A percentile compares a stretch with the other conserved stretches of the same genome.
These are phyloP conservation scores for Pneumocystis wakefieldiae DNA, from an alignment of 1,139 yeast species.

Conservation along the genomic window DNA sequence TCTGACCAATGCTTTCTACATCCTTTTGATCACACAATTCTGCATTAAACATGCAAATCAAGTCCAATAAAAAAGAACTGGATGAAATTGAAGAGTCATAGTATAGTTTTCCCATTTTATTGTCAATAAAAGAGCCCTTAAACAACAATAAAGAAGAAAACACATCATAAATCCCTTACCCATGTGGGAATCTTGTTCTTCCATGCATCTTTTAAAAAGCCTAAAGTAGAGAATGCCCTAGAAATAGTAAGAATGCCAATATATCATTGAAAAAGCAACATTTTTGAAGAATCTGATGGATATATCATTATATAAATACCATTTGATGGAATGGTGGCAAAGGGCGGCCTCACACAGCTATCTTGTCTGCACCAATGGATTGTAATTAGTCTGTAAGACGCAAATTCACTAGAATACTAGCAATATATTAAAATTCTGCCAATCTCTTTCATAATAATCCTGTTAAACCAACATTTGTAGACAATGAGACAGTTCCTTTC, in stretches of 20 bases:
- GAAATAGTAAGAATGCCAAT: background rate
- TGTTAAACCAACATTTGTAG: background rate
- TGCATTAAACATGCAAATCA: background rate
- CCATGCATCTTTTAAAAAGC: background rate
- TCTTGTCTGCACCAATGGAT: background rate
- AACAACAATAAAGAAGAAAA: background rate
- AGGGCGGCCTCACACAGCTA: background rate
- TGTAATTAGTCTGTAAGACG: background rate
- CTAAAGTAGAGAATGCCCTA: background rate
- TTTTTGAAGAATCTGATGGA: background rate
- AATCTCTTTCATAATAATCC: background rate
- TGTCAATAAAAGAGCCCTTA: background rate
- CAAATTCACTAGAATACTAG: background rate
- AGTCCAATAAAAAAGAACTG: background rate
- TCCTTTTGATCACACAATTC: background rate
- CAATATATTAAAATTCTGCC: background rate
- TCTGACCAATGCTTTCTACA: background rate
- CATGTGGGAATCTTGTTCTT: background rate
- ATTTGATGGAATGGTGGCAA: background rate
- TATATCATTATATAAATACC: background rate
- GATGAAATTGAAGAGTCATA: background rate
- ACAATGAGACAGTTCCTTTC: background rate
- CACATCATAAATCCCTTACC: background rate
- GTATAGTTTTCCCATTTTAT: background rate
- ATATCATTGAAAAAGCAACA: background rate